A percentile compares a stretch with the other conserved stretches of the same genome.
Evolutionary conservation across 176 grass and related monocot species (phyloP).

Genomic region (Rhynchospora tenuis): DNA sequence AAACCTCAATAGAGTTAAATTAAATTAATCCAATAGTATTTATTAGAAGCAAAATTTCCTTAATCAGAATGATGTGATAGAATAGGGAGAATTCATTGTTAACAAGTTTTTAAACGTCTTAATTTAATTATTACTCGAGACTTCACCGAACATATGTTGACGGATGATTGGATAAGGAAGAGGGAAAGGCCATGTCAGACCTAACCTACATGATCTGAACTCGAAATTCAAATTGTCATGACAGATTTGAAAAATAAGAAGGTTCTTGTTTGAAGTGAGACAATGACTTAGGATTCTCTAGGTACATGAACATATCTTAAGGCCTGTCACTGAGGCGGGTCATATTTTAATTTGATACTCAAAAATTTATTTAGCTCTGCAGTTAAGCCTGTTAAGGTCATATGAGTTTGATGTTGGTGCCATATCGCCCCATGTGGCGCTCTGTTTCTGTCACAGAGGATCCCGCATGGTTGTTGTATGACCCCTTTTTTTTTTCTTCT

Average conservation of each 20-base stretch:
- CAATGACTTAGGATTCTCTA: neutral
- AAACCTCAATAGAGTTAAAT: too few relatives aligned
- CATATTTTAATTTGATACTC: neutral
- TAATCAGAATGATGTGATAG: too few relatives aligned
- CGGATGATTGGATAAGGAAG: neutral
- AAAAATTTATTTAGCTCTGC: neutral
- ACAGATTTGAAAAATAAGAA: neutral
- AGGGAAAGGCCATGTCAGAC: neutral
- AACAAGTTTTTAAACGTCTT: too few relatives aligned
- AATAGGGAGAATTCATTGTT: too few relatives aligned
- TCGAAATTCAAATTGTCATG: neutral
- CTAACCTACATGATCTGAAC: neutral
- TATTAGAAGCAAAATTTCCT: too few relatives aligned
- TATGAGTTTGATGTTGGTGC: neutral
- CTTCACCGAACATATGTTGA: conserved; percentile 1
- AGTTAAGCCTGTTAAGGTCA: neutral
- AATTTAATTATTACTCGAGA: neutral
- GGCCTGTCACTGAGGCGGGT: too few relatives aligned
- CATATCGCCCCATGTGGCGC: neutral
- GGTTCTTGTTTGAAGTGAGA: neutral
- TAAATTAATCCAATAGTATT: too few relatives aligned
- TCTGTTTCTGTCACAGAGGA: neutral
- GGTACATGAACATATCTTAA: neutral
- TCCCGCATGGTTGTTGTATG: neutral
- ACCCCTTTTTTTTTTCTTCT: too few relatives aligned